These are phyloP conservation scores for Castanopsis chinensis DNA, from an alignment of 306 rosid genomes.

Conservation along the genomic window DNA sequence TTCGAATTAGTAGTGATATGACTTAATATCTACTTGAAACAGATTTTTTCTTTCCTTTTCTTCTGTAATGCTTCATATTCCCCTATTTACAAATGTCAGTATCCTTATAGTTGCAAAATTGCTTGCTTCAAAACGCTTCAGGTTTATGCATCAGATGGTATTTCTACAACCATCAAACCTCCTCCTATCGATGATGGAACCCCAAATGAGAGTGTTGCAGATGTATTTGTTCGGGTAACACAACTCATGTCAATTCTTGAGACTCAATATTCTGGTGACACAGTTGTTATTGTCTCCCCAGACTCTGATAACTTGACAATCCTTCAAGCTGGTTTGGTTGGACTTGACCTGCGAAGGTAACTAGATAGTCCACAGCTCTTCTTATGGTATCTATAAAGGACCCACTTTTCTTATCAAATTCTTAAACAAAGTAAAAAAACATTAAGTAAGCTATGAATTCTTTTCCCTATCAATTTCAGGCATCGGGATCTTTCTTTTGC, in stretches of 20 bases:
- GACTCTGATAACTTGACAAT: constrained; percentile 85
- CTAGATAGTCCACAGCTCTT: not conserved
- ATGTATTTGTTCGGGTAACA: constrained; percentile 82
- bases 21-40: not conserved
- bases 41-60: not conserved
- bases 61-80: not conserved
- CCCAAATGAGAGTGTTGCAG: constrained; percentile 88
- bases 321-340: constrained; percentile 85
- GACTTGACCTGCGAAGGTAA: constrained; percentile 87
- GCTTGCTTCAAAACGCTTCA: constrained; percentile 19
- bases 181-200: constrained; percentile 84
- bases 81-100: not conserved
- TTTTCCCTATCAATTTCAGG: constrained; percentile 46
- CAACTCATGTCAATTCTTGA: constrained; percentile 97
- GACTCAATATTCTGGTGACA: constrained; percentile 81
- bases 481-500: constrained; percentile 80
- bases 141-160: constrained; percentile 75
- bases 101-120: not conserved
- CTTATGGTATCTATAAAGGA: not conserved
- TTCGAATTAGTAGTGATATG: not conserved
- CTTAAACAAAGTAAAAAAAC: not conserved
- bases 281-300: constrained; percentile 83
- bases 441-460: not conserved
- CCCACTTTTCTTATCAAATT: not conserved
- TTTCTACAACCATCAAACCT: constrained; percentile 68